A percentile compares a stretch with the other conserved stretches of the same genome.
Conservation (phyloP, 768 basidiomycete species). For the Astraeus odoratus region DNA sequence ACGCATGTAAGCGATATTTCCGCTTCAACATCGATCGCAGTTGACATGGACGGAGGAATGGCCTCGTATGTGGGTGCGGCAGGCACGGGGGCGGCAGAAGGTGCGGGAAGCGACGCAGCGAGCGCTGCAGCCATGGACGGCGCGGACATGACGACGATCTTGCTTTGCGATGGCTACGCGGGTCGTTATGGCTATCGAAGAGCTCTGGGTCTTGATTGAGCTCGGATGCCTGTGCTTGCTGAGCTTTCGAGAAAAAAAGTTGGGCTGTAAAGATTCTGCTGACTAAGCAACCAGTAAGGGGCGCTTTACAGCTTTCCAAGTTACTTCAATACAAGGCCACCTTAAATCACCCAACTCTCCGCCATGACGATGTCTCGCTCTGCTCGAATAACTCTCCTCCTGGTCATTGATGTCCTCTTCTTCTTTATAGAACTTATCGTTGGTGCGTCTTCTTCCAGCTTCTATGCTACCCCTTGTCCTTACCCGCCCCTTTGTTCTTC, state of each 20-base stretch:
- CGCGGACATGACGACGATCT: slow-evolving; percentile 58
- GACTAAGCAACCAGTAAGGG: no score
- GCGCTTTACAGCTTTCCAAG: no score
- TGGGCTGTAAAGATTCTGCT: not conserved
- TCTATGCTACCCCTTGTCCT: slow-evolving; percentile 7
- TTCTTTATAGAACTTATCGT: slow-evolving; percentile 82
- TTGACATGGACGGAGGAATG: slow-evolving; percentile 89
- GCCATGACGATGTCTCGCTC: slow-evolving; percentile 52
- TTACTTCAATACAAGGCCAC: slow-evolving; percentile 5
- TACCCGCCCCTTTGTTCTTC: slow-evolving; percentile 9
- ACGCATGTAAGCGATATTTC: slow-evolving; percentile 75
- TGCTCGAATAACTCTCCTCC: slow-evolving; percentile 64
- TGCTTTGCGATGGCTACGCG: not conserved
- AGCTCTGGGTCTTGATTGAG: no score
- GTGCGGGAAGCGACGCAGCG: slow-evolving; percentile 70
- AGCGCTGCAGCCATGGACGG: slow-evolving; percentile 91
- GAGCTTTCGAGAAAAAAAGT: no score
- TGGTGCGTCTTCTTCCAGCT: slow-evolving; percentile 37
- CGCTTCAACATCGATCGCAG: slow-evolving; percentile 89
- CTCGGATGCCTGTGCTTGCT: no score
- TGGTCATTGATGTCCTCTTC: slow-evolving; percentile 80
- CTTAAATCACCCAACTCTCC: not conserved
- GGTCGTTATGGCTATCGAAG: not conserved
- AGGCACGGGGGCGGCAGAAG: slow-evolving; percentile 52
- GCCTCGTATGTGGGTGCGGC: slow-evolving; percentile 71